These are phyloP conservation scores for Gossypium bickii DNA, from an alignment of 345 rosid species.

Conservation along the genomic window DNA sequence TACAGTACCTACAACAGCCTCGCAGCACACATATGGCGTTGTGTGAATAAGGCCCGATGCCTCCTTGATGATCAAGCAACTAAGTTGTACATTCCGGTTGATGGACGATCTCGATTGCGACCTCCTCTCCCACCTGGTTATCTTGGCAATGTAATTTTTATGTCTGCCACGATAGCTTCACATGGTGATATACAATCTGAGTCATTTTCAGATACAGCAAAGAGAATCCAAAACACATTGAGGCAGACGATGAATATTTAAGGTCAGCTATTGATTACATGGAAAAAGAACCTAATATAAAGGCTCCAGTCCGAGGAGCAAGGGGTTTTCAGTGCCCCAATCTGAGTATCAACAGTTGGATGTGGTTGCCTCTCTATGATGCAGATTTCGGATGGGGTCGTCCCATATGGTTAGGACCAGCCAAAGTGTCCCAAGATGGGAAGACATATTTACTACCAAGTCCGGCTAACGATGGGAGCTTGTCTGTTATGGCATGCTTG, in stretches of 20 bases:
- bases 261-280: slow-evolving; percentile 39
- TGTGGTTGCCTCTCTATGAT: background rate
- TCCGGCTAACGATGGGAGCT: background rate
- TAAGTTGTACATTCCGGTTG: slow-evolving; percentile 9
- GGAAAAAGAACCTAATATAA: slow-evolving; percentile 19
- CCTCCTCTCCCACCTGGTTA: slow-evolving; percentile 42
- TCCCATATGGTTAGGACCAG: background rate
- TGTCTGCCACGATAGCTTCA: slow-evolving; percentile 12
- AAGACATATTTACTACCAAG: background rate
- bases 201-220: slow-evolving; percentile 20
- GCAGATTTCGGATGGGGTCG: slow-evolving; percentile 11
- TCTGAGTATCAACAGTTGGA: background rate
- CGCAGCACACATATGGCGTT: slow-evolving; percentile 32
- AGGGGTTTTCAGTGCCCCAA: slow-evolving; percentile 4
- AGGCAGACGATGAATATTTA: slow-evolving; percentile 33
- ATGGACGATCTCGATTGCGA: slow-evolving; percentile 38
- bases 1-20: slow-evolving; percentile 18
- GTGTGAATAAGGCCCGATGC: slow-evolving; percentile 23
- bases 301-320: slow-evolving; percentile 22
- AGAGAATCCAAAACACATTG: slow-evolving; percentile 21
- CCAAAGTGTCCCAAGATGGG: background rate
- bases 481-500: background rate
- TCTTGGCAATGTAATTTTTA: slow-evolving; percentile 40
- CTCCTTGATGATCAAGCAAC: slow-evolving; percentile 22
- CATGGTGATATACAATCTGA: slow-evolving; percentile 28